Percentiles rank a stretch among this genome's conserved stretches.
Conservation (phyloP, 1,139 yeast genomes). For the Blastobotrys buckinghamii region DNA sequence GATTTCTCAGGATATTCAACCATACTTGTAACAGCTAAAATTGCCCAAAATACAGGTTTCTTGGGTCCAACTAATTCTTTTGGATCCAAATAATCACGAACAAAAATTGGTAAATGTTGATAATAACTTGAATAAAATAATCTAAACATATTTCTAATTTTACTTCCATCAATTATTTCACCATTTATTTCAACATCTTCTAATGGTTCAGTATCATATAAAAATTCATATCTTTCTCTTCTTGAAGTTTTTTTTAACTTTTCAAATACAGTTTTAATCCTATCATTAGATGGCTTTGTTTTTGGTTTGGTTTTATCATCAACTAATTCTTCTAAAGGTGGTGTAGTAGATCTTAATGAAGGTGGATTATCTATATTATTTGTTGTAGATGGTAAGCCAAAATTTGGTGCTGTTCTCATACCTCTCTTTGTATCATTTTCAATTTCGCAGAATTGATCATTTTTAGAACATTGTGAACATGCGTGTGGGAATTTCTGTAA, state of each 20-base stretch:
- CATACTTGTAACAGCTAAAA: slow-evolving; percentile 17
- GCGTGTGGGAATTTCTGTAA: slow-evolving; percentile 20
- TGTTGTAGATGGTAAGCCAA: not conserved
- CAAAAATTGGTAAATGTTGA: slow-evolving; percentile 17
- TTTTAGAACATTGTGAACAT: slow-evolving; percentile 19
- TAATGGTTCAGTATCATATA: slow-evolving; percentile 2
- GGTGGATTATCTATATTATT: not conserved
- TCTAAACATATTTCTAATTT: slow-evolving; percentile 12
- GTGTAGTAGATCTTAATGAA: not conserved
- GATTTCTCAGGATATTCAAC: slow-evolving; percentile 7
- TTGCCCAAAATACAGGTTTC: slow-evolving; percentile 19
- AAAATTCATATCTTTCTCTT: slow-evolving; percentile 3
- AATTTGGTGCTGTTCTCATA: not conserved
- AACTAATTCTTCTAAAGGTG: slow-evolving; percentile 1
- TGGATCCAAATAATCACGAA: slow-evolving; percentile 15
- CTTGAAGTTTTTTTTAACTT: not conserved
- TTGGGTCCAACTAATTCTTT: slow-evolving; percentile 11
- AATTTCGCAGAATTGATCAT: slow-evolving; percentile 17
- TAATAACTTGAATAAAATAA: slow-evolving; percentile 14
- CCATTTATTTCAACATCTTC: not conserved
- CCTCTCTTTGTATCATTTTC: slow-evolving; percentile 13
- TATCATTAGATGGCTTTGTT: not conserved
- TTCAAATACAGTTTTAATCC: not conserved
- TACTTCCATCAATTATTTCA: slow-evolving; percentile 10
- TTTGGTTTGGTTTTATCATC: not conserved